A percentile compares a stretch with the other conserved stretches of the same genome.
Evolutionary conservation across 768 basidiomycete species (phyloP).

Genomic region (Kwoniella heveanensis): DNA sequence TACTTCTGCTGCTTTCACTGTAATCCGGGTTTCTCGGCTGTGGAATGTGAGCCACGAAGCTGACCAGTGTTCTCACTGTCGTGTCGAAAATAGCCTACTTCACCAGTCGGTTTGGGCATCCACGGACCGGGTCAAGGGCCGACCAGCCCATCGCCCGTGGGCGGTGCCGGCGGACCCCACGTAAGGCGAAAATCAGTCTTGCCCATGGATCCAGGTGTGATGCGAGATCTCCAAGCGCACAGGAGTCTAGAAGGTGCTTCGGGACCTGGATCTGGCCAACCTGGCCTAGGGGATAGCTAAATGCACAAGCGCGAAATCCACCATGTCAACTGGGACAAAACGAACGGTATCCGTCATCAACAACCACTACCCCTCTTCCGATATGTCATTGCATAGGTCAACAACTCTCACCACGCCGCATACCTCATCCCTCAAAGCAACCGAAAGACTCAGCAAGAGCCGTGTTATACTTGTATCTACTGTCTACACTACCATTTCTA

Average conservation of each 20-base stretch:
- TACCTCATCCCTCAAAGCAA: neutral
- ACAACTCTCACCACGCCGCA: neutral
- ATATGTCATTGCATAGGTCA: neutral
- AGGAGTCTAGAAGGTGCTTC: neutral
- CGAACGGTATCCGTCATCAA: neutral
- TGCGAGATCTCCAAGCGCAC: constrained; percentile 51
- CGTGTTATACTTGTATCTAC: neutral
- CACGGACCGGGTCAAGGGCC: constrained; percentile 62
- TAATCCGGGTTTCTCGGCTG: no score
- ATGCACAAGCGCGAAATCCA: no score
- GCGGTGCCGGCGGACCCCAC: constrained; percentile 61
- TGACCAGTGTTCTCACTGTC: no score
- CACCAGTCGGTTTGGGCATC: constrained; percentile 60
- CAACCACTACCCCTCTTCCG: neutral
- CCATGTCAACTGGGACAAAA: no score
- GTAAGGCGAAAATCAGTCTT: constrained; percentile 92
- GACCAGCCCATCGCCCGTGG: constrained; percentile 27
- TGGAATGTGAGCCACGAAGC: no score
- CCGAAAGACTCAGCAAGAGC: neutral
- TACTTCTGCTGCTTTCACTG: no score
- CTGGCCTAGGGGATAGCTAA: neutral
- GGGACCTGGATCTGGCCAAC: neutral
- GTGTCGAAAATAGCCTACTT: constrained; percentile 37
- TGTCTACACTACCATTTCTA: neutral
- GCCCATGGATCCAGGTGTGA: constrained; percentile 62